Conservation (phyloP, 306 rosid genomes). For the Argentina anserina region DNA sequence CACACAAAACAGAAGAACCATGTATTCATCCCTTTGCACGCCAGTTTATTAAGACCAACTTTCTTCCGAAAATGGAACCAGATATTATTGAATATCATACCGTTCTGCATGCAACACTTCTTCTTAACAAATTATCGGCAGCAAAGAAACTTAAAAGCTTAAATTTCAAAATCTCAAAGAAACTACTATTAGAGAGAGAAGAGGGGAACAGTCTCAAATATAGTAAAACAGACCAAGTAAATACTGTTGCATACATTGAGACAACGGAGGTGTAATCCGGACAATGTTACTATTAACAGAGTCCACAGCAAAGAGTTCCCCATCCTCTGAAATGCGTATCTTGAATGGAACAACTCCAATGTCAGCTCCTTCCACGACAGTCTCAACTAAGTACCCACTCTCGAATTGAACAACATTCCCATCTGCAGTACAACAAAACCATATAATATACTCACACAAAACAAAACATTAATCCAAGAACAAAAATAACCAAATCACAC, state of each 20-base stretch:
- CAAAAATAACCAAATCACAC: neutral
- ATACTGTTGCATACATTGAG: conserved; percentile 60
- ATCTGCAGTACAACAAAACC: conserved; percentile 46
- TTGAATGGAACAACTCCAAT: conserved; percentile 82
- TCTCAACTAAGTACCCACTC: conserved; percentile 93
- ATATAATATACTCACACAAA: neutral
- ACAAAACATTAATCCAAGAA: neutral
- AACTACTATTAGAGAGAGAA: neutral
- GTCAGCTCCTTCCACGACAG: conserved; percentile 80
- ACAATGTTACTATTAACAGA: conserved; percentile 78
- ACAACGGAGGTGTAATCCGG: conserved; percentile 77
- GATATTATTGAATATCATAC: neutral
- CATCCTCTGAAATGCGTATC: conserved; percentile 80
- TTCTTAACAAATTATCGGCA: neutral
- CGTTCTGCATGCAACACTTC: neutral
- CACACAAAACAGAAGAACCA: neutral
- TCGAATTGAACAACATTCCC: conserved; percentile 84
- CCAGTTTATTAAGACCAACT: neutral
- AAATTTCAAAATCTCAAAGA: neutral
- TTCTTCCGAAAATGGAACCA: neutral
- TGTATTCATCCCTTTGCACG: neutral
- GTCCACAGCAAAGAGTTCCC: conserved; percentile 87
- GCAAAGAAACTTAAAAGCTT: neutral
- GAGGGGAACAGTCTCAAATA: conserved; percentile 4
- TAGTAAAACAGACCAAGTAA: neutral